Conservation (phyloP, 495 filamentous ascomycete genomes). For the Neurospora africana region DNA sequence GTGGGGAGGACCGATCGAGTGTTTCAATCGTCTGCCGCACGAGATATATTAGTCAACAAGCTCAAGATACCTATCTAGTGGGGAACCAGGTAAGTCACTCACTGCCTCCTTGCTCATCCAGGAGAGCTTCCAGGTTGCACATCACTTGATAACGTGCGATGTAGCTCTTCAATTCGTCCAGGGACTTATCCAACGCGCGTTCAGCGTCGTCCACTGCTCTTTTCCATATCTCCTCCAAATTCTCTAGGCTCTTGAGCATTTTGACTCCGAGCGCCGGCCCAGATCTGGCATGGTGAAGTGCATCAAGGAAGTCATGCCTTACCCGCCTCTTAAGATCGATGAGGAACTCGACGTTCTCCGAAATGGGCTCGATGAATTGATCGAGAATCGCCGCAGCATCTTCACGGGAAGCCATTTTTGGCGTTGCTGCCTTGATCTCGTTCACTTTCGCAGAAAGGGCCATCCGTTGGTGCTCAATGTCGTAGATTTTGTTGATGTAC, state of each 20-base stretch:
- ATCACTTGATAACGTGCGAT: not conserved
- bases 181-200: not conserved
- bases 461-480: not conserved
- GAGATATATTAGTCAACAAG: not conserved
- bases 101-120: not conserved
- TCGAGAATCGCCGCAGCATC: not conserved
- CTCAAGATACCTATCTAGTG: not conserved
- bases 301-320: not conserved
- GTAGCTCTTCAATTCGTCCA: not conserved
- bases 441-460: not conserved
- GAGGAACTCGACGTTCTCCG: not conserved
- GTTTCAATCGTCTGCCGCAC: not conserved
- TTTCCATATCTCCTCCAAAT: not conserved
- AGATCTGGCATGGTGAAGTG: not conserved
- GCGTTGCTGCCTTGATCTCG: not conserved
- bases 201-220: not conserved
- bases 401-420: accelerated
- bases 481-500: not conserved
- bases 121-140: not conserved
- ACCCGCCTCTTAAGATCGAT: not conserved
- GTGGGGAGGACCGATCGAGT: not conserved
- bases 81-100: not conserved
- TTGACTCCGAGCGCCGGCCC: not conserved
- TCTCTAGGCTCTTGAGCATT: not conserved
- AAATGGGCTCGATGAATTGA: not conserved